These are phyloP conservation scores for Coniochaeta hoffmannii DNA, from an alignment of 2,329 filamentous ascomycete genomes.

Conservation along the genomic window DNA sequence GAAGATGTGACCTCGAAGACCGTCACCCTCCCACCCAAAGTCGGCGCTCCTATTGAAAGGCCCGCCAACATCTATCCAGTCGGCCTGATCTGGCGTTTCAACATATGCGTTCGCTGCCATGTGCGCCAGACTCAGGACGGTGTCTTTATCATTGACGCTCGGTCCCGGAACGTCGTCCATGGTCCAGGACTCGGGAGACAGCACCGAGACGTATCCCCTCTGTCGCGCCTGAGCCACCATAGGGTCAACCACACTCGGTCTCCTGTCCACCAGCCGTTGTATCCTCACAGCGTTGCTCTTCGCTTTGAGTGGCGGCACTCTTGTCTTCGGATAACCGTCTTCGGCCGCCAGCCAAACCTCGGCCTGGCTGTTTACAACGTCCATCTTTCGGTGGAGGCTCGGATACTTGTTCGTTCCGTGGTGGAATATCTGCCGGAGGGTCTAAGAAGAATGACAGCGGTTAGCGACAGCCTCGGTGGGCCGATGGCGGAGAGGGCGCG, in stretches of 20 bases:
- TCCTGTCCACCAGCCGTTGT: slow-evolving; percentile 72
- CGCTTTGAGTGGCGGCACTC: slow-evolving; percentile 46
- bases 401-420: slow-evolving; percentile 80
- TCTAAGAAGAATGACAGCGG: slow-evolving; percentile 24
- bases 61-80: slow-evolving; percentile 76
- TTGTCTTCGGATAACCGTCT: slow-evolving; percentile 44
- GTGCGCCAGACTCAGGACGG: slow-evolving; percentile 73
- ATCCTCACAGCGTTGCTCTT: slow-evolving; percentile 63
- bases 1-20: slow-evolving; percentile 86
- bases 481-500: background rate
- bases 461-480: slow-evolving; percentile 7
- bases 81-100: slow-evolving; percentile 57
- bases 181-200: slow-evolving; percentile 73
- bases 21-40: slow-evolving; percentile 90
- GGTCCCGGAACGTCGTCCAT: slow-evolving; percentile 72
- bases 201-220: slow-evolving; percentile 57
- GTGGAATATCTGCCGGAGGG: slow-evolving; percentile 84
- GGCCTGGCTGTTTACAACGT: slow-evolving; percentile 54
- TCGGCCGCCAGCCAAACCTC: slow-evolving; percentile 56
- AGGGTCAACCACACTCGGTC: slow-evolving; percentile 67
- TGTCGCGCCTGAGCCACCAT: slow-evolving; percentile 67
- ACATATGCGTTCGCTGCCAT: slow-evolving; percentile 92
- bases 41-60: slow-evolving; percentile 80
- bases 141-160: slow-evolving; percentile 78
- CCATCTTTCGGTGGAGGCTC: slow-evolving; percentile 65